phyloP scores from a whole-genome alignment of 2,329 filamentous ascomycete genomes.

The Aspergillus intermedius region DNA sequence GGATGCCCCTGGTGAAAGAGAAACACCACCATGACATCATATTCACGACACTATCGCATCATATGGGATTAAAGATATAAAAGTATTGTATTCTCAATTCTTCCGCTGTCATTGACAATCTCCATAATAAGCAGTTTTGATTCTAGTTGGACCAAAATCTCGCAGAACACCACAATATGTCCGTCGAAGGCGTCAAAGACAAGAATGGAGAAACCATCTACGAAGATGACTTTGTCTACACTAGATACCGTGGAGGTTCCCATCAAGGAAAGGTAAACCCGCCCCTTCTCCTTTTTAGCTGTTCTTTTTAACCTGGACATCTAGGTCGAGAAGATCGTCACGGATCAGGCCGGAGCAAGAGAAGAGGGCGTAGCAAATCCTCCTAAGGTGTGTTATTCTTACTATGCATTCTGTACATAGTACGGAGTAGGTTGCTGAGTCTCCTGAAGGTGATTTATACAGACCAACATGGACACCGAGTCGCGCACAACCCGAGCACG shows the following conservation, averaged over 20 bases:
- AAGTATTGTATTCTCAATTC: too few species aligned
- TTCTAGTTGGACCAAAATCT: neutral
- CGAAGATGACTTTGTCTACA: slow-evolving; percentile 19
- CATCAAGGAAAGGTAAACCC: slow-evolving; percentile 16
- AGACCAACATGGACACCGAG: slow-evolving; percentile 22
- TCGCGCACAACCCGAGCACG: slow-evolving; percentile 19
- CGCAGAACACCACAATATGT: slow-evolving; percentile 10
- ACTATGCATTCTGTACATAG: neutral
- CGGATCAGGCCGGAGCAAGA: slow-evolving; percentile 13
- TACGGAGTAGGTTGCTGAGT: neutral
- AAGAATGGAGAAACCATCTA: slow-evolving; percentile 16
- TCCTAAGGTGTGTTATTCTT: slow-evolving; percentile 15
- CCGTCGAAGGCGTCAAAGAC: slow-evolving; percentile 14
- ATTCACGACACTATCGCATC: neutral
- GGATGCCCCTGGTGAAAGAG: too few species aligned
- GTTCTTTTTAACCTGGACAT: neutral
- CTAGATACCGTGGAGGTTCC: slow-evolving; percentile 16
- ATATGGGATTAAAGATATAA: neutral
- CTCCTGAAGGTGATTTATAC: slow-evolving; percentile 16
- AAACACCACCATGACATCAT: neutral
- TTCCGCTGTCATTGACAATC: neutral
- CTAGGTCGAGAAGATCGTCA: slow-evolving; percentile 19
- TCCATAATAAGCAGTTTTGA: neutral
- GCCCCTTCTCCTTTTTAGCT: slow-evolving; percentile 1
- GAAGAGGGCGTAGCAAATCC: slow-evolving; percentile 19